Conservation (phyloP, 2,329 filamentous ascomycete genomes). For the Sporothrix luriei region DNA sequence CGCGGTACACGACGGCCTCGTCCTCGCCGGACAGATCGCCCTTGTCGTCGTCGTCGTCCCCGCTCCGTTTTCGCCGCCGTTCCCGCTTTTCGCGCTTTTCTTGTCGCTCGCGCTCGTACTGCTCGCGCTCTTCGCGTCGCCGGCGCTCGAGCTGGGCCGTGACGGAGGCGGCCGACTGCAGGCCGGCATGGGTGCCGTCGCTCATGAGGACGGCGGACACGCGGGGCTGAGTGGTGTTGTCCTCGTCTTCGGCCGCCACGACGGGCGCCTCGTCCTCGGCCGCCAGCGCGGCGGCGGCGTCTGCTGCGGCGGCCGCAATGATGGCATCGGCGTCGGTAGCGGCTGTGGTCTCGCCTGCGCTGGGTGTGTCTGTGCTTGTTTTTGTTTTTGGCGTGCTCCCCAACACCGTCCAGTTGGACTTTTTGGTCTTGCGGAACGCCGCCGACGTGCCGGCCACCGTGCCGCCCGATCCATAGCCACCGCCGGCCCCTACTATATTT, state of each 20-base stretch:
- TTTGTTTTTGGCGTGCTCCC: conserved; percentile 46
- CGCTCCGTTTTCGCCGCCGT: conserved; percentile 43
- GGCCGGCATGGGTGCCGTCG: conserved; percentile 80
- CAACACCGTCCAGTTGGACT: conserved; percentile 77
- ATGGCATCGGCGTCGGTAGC: conserved; percentile 77
- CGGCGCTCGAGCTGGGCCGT: conserved; percentile 68
- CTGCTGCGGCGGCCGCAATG: conserved; percentile 70
- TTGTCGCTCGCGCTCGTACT: conserved; percentile 40
- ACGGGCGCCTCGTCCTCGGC: conserved; percentile 56
- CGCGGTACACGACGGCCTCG: conserved; percentile 92
- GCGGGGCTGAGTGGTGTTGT: conserved; percentile 40
- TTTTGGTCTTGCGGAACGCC: conserved; percentile 74
- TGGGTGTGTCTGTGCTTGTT: conserved; percentile 39
- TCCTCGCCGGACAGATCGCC: conserved; percentile 47
- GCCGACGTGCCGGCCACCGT: conserved; percentile 56
- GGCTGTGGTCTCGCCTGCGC: conserved; percentile 50
- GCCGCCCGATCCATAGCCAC: conserved; percentile 41
- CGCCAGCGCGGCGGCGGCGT: conserved; percentile 57
- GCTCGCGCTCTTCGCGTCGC: conserved; percentile 41
- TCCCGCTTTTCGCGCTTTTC: conserved; percentile 36
- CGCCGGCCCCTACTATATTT: conserved; percentile 46
- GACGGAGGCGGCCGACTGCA: conserved; percentile 82
- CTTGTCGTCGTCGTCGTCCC: conserved; percentile 53
- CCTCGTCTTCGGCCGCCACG: conserved; percentile 53
- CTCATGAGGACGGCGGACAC: conserved; percentile 66